These are phyloP conservation scores for Aspergillus jensenii DNA, from an alignment of 2,329 filamentous ascomycete species.

Conservation along the genomic window DNA sequence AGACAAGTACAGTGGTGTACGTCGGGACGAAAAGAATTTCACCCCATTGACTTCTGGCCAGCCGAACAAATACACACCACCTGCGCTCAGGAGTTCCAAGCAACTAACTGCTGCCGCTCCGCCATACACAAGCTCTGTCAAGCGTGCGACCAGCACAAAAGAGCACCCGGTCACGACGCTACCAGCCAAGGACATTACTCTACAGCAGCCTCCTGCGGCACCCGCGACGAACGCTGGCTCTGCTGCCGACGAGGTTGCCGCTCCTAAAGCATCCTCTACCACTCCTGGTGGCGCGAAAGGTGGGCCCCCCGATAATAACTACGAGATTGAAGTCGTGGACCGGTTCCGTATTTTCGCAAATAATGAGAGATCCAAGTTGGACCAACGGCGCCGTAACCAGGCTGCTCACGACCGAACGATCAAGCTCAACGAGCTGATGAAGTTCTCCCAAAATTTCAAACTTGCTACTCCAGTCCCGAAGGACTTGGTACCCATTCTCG, in stretches of 20 bases:
- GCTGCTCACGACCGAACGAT: constrained; percentile 77
- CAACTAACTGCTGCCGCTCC: constrained; percentile 73
- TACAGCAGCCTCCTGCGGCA: constrained; percentile 18
- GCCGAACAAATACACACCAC: constrained; percentile 81
- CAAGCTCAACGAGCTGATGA: constrained; percentile 91
- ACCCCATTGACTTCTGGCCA: constrained; percentile 63
- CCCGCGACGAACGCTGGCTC: constrained; percentile 23
- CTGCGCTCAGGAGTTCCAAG: constrained; percentile 75
- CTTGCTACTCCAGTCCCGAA: constrained; percentile 86
- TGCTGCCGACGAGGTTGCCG: constrained; percentile 22
- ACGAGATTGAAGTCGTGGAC: constrained; percentile 61
- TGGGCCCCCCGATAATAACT: constrained; percentile 50
- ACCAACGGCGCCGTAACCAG: constrained; percentile 57
- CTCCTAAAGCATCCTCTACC: constrained; percentile 23
- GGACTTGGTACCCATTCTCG: constrained; percentile 90
- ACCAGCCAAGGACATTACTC: constrained; percentile 26
- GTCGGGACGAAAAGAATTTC: constrained; percentile 63
- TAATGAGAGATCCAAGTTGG: constrained; percentile 59
- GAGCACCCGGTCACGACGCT: constrained; percentile 40
- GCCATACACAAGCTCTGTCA: constrained; percentile 84
- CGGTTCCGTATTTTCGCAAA: constrained; percentile 66
- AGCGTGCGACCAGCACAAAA: constrained; percentile 73
- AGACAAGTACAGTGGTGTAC: constrained; percentile 94
- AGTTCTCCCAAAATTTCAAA: constrained; percentile 93
- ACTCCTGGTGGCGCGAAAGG: constrained; percentile 50